Percentiles rank a stretch among this genome's conserved stretches.
These are phyloP conservation scores for Volvox carteri DNA, from an alignment of 163 green algal species.

Conservation along the genomic window DNA sequence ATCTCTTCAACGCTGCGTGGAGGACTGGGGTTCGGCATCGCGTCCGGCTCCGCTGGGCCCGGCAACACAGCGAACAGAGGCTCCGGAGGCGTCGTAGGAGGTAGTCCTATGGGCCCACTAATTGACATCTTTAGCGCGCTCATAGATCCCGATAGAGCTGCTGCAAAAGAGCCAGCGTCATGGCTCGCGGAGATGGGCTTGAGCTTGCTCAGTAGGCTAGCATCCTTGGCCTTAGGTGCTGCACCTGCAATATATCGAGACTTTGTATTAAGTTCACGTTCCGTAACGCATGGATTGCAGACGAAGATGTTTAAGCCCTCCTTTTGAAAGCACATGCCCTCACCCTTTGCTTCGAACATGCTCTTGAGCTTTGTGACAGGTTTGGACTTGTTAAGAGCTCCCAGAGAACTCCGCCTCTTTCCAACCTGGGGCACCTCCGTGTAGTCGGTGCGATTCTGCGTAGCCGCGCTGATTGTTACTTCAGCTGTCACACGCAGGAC, in stretches of 20 bases:
- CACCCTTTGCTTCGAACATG: conserved; percentile 53
- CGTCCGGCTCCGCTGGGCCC: background rate
- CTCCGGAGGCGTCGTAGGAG: background rate
- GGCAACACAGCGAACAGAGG: conserved; percentile 8
- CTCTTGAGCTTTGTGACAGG: conserved; percentile 43
- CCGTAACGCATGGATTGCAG: no score
- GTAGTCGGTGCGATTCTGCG: conserved; percentile 5
- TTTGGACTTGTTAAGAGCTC: conserved; percentile 39
- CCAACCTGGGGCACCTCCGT: conserved; percentile 25
- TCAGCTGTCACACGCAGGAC: background rate
- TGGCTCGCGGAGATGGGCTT: conserved; percentile 50
- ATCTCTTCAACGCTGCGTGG: conserved; percentile 14
- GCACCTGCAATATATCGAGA: conserved; percentile 8
- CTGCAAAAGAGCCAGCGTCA: conserved; percentile 13
- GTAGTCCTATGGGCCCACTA: background rate
- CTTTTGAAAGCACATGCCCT: background rate
- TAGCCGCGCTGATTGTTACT: background rate
- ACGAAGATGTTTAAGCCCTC: background rate
- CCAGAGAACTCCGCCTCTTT: conserved; percentile 39
- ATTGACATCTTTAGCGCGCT: conserved; percentile 13
- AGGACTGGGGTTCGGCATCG: background rate
- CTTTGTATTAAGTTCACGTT: no score
- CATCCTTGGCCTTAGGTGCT: conserved; percentile 30
- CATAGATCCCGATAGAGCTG: background rate
- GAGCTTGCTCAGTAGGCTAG: conserved; percentile 20